Percentiles rank a stretch among this genome's conserved stretches.
These are phyloP conservation scores for Tricholomella constricta DNA, from an alignment of 768 basidiomycete species.

Conservation along the genomic window DNA sequence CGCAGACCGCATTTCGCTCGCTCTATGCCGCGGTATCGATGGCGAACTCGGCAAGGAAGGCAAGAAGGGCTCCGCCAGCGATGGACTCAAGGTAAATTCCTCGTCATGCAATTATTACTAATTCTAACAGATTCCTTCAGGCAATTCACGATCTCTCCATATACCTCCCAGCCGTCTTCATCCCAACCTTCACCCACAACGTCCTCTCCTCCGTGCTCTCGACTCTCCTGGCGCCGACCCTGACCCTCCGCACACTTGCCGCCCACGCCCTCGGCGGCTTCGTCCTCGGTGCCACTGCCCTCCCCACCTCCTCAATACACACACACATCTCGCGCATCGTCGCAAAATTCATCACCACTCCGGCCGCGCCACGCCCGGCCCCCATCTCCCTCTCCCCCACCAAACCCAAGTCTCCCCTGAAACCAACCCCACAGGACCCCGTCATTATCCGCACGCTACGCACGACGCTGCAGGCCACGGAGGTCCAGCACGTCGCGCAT, in stretches of 20 bases:
- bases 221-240: slow-evolving; percentile 64
- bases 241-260: slow-evolving; percentile 69
- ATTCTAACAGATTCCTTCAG: too few species aligned
- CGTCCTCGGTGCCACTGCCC: slow-evolving; percentile 50
- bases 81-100: slow-evolving; percentile 69
- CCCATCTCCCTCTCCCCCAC: slow-evolving; percentile 39
- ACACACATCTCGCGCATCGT: slow-evolving; percentile 53
- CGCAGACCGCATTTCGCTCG: slow-evolving; percentile 67
- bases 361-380: slow-evolving; percentile 32
- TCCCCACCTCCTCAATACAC: slow-evolving; percentile 52
- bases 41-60: slow-evolving; percentile 88
- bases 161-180: slow-evolving; percentile 64
- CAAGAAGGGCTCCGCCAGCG: slow-evolving; percentile 79
- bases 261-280: slow-evolving; percentile 77
- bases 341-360: slow-evolving; percentile 48
- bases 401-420: slow-evolving; percentile 21
- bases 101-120: too few species aligned
- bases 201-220: slow-evolving; percentile 62
- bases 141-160: slow-evolving; percentile 72
- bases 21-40: slow-evolving; percentile 74
- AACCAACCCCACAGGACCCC: slow-evolving; percentile 39
- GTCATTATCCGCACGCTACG: slow-evolving; percentile 66
- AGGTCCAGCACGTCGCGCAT: slow-evolving; percentile 64
- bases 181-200: slow-evolving; percentile 57
- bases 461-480: slow-evolving; percentile 55